These are phyloP conservation scores for Rhodotorula paludigena DNA, from an alignment of 768 basidiomycete genomes.

Conservation along the genomic window DNA sequence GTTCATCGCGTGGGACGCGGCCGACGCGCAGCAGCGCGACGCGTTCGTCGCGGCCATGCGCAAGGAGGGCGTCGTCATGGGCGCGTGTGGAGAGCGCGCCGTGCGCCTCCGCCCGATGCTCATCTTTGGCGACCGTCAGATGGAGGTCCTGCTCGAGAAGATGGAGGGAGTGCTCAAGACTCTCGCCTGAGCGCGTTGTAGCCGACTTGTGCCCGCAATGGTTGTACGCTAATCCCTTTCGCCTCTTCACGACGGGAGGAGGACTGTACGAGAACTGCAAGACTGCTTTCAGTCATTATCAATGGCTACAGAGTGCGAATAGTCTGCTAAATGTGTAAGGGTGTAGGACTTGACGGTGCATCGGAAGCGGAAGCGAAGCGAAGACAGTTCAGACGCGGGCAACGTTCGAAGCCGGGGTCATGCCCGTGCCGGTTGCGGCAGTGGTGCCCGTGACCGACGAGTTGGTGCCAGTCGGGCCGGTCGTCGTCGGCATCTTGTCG, in stretches of 20 bases:
- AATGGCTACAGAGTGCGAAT: no score
- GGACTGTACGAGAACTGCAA: no score
- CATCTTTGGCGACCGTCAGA: conserved; percentile 42
- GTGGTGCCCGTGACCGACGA: background rate
- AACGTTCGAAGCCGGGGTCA: no score
- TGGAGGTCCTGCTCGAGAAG: conserved; percentile 3
- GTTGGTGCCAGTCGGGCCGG: background rate
- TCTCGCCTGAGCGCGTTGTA: no score
- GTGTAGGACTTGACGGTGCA: no score
- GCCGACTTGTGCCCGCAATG: no score
- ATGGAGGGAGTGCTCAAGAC: conserved; percentile 2
- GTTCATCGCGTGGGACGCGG: conserved; percentile 49
- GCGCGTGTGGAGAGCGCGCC: conserved; percentile 44
- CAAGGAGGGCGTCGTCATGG: conserved; percentile 48
- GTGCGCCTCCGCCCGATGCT: conserved; percentile 39
- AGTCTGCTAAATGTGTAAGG: no score
- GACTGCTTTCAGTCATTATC: no score
- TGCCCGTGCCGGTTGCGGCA: background rate
- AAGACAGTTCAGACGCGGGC: no score
- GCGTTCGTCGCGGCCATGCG: conserved; percentile 45
- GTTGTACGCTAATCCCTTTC: no score
- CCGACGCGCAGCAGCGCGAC: conserved; percentile 43
- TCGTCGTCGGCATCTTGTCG: background rate
- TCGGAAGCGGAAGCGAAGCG: no score
- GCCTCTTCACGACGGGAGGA: no score